phyloP scores from a whole-genome alignment of 345 rosid species.

The Heritiera littoralis region DNA sequence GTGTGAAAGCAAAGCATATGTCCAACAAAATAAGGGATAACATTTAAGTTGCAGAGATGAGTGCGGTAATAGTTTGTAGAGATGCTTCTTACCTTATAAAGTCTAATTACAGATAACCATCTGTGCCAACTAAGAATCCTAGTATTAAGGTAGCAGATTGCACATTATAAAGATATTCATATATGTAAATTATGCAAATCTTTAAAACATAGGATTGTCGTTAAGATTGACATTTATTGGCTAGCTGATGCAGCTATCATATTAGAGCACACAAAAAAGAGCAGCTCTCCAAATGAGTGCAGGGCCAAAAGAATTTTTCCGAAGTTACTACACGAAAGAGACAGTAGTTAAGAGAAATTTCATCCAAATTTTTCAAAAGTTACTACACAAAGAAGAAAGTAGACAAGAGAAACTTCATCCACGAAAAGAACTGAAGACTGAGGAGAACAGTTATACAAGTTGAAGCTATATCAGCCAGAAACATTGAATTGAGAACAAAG shows the following conservation, averaged over 20 bases:
- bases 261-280: neutral
- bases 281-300: neutral
- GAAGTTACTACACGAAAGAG: neutral
- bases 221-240: conserved; percentile 2
- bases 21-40: neutral
- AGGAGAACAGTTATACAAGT: neutral
- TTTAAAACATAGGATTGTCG: neutral
- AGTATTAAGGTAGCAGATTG: too few species aligned
- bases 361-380: neutral
- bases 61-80: neutral
- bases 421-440: neutral
- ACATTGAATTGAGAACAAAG: conserved; percentile 3
- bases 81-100: neutral
- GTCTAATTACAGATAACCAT: neutral
- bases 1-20: neutral
- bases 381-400: neutral
- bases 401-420: neutral
- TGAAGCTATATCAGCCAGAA: neutral
- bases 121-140: neutral
- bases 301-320: neutral
- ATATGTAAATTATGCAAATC: neutral
- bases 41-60: neutral
- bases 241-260: neutral
- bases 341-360: neutral
- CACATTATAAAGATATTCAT: neutral